A percentile compares a stretch with the other conserved stretches of the same genome.
Conservation (phyloP, 495 filamentous ascomycete genomes). For the Aspergillus bertholletiae region DNA sequence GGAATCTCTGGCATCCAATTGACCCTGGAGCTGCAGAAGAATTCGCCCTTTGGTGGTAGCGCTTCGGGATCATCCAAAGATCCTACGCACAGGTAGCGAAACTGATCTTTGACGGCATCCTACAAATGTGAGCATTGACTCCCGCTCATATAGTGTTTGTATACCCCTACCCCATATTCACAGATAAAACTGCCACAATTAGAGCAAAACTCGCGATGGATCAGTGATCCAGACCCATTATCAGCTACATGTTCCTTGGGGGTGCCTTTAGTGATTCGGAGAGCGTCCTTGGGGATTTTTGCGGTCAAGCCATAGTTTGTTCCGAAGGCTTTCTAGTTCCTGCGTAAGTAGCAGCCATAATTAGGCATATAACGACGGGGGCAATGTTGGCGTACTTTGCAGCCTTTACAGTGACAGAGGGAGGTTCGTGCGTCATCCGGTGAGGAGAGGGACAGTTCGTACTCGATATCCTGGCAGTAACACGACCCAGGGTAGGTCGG, state of each 20-base stretch:
- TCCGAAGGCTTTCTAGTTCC: constrained; percentile 54
- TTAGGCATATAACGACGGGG: no score
- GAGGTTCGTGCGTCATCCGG: constrained; percentile 58
- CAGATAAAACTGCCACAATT: constrained; percentile 59
- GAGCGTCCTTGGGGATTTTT: constrained; percentile 52
- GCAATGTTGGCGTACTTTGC: constrained; percentile 43
- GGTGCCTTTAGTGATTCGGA: constrained; percentile 35
- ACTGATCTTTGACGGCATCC: constrained; percentile 53
- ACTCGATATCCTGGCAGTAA: constrained; percentile 45
- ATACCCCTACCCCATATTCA: constrained; percentile 55
- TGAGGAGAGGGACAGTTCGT: constrained; percentile 41
- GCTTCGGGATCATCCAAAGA: constrained; percentile 59
- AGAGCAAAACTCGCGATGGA: constrained; percentile 63
- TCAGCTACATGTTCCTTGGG: constrained; percentile 52
- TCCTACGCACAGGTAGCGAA: constrained; percentile 61
- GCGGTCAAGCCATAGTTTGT: constrained; percentile 60
- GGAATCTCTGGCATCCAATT: constrained; percentile 63
- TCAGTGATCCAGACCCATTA: constrained; percentile 49
- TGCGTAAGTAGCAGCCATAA: no score
- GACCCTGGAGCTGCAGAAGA: constrained; percentile 57
- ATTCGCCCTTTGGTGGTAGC: constrained; percentile 65
- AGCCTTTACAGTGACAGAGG: constrained; percentile 63
- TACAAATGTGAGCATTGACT: constrained; percentile 15
- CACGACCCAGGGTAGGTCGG: constrained; percentile 44
- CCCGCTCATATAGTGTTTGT: not conserved